Evolutionary conservation across 2,329 filamentous ascomycete genomes (phyloP).

Genomic region (Ceratocystiopsis brevicomis): DNA sequence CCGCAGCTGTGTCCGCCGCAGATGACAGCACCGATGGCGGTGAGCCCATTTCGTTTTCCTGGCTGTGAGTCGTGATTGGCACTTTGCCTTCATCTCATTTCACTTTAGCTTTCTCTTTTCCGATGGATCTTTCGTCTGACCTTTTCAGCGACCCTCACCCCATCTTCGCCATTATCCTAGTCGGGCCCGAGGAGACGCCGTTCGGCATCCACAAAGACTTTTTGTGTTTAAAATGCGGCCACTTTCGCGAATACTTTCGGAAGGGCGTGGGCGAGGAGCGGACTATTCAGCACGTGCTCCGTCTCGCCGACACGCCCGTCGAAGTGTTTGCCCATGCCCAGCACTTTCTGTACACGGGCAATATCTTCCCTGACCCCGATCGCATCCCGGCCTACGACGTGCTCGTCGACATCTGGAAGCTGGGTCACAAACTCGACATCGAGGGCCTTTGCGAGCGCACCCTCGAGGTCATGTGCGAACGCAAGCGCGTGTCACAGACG

Average conservation of each 20-base stretch:
- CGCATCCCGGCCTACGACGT: slow-evolving; percentile 32
- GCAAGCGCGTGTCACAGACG: slow-evolving; percentile 28
- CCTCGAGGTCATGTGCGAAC: slow-evolving; percentile 38
- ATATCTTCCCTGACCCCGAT: slow-evolving; percentile 19
- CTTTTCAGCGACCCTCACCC: slow-evolving; percentile 30
- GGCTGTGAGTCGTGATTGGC: too few relatives aligned
- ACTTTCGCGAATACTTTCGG: slow-evolving; percentile 28
- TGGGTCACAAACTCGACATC: slow-evolving; percentile 31
- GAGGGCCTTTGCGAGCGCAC: slow-evolving; percentile 36
- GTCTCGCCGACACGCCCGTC: slow-evolving; percentile 26
- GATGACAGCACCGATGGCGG: too few relatives aligned
- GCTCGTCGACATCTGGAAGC: slow-evolving; percentile 36
- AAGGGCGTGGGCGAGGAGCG: slow-evolving; percentile 9
- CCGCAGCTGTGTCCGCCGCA: too few relatives aligned
- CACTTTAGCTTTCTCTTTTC: too few relatives aligned
- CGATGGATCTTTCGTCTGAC: neutral
- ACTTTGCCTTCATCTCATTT: too few relatives aligned
- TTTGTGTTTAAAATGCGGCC: slow-evolving; percentile 30
- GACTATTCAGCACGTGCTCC: slow-evolving; percentile 30
- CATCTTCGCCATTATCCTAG: slow-evolving; percentile 34
- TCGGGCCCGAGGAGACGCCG: slow-evolving; percentile 31
- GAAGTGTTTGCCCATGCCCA: slow-evolving; percentile 37
- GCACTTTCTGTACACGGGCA: slow-evolving; percentile 33
- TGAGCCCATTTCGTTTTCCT: too few relatives aligned
- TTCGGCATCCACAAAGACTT: slow-evolving; percentile 42